Evolutionary conservation across 768 basidiomycete species (phyloP).

Genomic region (Infundibulicybe gibba): DNA sequence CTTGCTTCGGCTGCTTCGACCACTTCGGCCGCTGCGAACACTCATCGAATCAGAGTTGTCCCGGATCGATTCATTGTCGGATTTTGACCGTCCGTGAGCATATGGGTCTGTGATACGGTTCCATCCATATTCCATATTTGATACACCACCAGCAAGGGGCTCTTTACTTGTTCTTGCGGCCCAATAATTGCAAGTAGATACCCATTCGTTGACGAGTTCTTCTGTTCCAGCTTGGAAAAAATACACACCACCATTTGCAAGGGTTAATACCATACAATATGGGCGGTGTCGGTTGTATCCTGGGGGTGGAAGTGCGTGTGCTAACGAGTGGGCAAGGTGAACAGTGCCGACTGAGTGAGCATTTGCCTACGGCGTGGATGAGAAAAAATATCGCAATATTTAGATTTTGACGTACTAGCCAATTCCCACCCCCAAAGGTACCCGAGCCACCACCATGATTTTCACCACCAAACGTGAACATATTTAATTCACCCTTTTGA

Average conservation of each 20-base stretch:
- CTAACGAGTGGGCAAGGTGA: constrained; percentile 81
- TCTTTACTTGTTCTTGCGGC: constrained; percentile 94
- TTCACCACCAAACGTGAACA: constrained; percentile 91
- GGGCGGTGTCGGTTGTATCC: constrained; percentile 91
- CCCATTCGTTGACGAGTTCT: constrained; percentile 99
- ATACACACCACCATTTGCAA: constrained; percentile 86
- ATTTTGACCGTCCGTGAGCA: constrained; percentile 47
- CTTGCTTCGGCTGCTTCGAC: constrained; percentile 69
- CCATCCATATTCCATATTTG: constrained; percentile 99
- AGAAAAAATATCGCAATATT: neutral
- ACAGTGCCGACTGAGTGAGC: constrained; percentile 83
- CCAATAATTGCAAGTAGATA: constrained; percentile 99
- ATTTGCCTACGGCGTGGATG: constrained; percentile 58
- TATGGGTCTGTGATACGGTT: constrained; percentile 63
- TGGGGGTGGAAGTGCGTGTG: constrained; percentile 84
- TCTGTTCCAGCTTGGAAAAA: constrained; percentile 99
- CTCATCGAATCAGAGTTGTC: constrained; percentile 52
- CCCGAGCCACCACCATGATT: constrained; percentile 50
- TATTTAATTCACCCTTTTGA: constrained; percentile 88
- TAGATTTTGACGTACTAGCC: constrained; percentile 72
- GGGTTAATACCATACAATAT: constrained; percentile 91
- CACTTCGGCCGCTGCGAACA: constrained; percentile 70
- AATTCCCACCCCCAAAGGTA: constrained; percentile 93
- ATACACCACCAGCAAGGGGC: constrained; percentile 92
- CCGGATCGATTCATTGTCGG: constrained; percentile 51